These are phyloP conservation scores for Heterobasidion parviporum DNA, from an alignment of 1,284 basidiomycete genomes.

Conservation along the genomic window DNA sequence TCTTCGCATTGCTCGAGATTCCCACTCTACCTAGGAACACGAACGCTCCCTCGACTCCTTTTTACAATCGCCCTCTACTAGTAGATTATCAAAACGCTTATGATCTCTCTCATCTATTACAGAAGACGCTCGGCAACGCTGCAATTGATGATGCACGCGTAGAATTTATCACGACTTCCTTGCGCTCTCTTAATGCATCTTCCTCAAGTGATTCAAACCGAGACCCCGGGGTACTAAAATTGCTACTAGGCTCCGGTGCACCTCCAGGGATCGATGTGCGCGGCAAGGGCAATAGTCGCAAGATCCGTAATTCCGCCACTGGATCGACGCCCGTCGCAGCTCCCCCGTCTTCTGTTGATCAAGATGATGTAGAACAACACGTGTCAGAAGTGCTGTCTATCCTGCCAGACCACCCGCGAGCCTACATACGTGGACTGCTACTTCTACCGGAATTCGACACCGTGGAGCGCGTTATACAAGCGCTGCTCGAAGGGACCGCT, in stretches of 20 bases:
- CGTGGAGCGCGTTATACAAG: conserved; percentile 54
- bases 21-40: conserved; percentile 18
- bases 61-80: conserved; percentile 56
- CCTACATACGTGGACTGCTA: conserved; percentile 53
- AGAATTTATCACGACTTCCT: conserved; percentile 43
- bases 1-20: conserved; percentile 50
- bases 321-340: conserved; percentile 7
- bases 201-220: conserved; percentile 16
- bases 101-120: conserved; percentile 41
- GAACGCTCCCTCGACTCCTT: conserved; percentile 34
- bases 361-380: conserved; percentile 40
- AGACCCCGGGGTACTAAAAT: conserved; percentile 47
- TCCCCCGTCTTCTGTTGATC: conserved; percentile 5
- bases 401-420: conserved; percentile 47
- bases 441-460: conserved; percentile 37
- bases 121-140: conserved; percentile 32
- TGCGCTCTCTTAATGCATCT: conserved; percentile 29
- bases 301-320: background rate
- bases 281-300: conserved; percentile 13
- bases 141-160: conserved; percentile 47
- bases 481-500: conserved; percentile 65
- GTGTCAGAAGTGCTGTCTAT: conserved; percentile 64
- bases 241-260: conserved; percentile 51
- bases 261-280: conserved; percentile 36
- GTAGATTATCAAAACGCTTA: conserved; percentile 66